Conservation (phyloP, 2,329 filamentous ascomycete genomes). For the Xylariaceae sp. region DNA sequence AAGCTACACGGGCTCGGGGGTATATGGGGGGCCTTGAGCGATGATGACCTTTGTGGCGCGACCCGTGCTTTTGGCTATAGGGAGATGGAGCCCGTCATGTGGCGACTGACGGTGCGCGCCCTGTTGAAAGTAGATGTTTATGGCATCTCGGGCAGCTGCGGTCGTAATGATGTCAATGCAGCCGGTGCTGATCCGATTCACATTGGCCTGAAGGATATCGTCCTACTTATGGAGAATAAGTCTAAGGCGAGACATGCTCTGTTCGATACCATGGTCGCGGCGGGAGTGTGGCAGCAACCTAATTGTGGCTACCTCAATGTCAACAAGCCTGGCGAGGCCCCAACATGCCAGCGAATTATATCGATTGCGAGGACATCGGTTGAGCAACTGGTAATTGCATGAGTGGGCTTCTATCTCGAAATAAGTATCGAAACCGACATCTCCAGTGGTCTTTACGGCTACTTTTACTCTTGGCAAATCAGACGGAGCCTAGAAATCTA, state of each 20-base stretch:
- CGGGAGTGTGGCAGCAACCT: conserved; percentile 44
- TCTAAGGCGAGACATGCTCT: conserved; percentile 55
- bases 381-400: conserved; percentile 61
- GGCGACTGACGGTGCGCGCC: conserved; percentile 60
- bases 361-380: conserved; percentile 60
- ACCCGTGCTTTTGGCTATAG: conserved; percentile 47
- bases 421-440: neutral
- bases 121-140: conserved; percentile 64
- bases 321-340: conserved; percentile 43
- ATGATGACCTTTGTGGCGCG: conserved; percentile 33
- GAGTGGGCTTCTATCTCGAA: conserved; percentile 22
- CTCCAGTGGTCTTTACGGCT: neutral
- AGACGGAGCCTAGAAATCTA: neutral
- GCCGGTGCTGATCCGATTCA: conserved; percentile 40
- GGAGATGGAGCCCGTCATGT: conserved; percentile 57
- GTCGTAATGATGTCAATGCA: conserved; percentile 15
- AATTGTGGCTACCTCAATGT: conserved; percentile 34
- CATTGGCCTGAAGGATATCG: conserved; percentile 60
- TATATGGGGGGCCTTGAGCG: conserved; percentile 46
- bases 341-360: conserved; percentile 58
- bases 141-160: conserved; percentile 47
- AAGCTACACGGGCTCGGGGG: conserved; percentile 55
- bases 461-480: neutral
- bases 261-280: conserved; percentile 52
- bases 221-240: conserved; percentile 58